These are phyloP conservation scores for Coffea eugenioides DNA, from an alignment of 257 asterid species.

Conservation along the genomic window DNA sequence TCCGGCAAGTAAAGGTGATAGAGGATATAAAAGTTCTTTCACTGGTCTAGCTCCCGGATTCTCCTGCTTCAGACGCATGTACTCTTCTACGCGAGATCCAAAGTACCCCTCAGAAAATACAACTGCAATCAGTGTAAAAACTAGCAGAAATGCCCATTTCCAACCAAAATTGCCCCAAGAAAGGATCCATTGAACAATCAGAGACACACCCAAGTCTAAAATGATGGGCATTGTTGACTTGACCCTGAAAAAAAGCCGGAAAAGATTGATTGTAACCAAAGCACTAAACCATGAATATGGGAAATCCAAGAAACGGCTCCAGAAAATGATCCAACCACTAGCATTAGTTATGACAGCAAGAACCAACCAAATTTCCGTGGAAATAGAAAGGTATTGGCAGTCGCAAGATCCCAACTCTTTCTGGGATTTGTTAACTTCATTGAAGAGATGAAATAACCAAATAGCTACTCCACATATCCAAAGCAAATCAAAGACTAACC, in stretches of 20 bases:
- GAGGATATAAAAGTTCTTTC: constrained; percentile 22
- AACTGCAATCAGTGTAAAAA: constrained; percentile 27
- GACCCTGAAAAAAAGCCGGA: constrained; percentile 32
- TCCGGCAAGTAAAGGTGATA: constrained; percentile 26
- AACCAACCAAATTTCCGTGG: constrained; percentile 33
- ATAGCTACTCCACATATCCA: constrained; percentile 4
- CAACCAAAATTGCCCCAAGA: constrained; percentile 14
- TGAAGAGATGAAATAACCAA: background rate
- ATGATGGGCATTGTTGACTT: constrained; percentile 33
- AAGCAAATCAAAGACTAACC: background rate
- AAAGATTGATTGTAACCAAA: constrained; percentile 27
- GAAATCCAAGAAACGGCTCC: constrained; percentile 27
- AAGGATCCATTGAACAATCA: constrained; percentile 27
- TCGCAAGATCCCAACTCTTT: constrained; percentile 7
- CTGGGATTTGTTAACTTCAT: constrained; percentile 9
- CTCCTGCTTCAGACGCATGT: constrained; percentile 15
- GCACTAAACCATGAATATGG: constrained; percentile 32
- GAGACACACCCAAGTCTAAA: constrained; percentile 31
- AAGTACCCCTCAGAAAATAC: constrained; percentile 33
- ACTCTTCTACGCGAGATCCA: constrained; percentile 24
- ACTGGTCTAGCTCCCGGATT: constrained; percentile 25
- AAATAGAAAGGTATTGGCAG: constrained; percentile 30
- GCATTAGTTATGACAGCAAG: constrained; percentile 35
- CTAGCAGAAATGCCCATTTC: constrained; percentile 29
- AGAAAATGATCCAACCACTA: constrained; percentile 30